Conservation (phyloP, 495 filamentous ascomycete genomes). For the Xylaria intraflava region DNA sequence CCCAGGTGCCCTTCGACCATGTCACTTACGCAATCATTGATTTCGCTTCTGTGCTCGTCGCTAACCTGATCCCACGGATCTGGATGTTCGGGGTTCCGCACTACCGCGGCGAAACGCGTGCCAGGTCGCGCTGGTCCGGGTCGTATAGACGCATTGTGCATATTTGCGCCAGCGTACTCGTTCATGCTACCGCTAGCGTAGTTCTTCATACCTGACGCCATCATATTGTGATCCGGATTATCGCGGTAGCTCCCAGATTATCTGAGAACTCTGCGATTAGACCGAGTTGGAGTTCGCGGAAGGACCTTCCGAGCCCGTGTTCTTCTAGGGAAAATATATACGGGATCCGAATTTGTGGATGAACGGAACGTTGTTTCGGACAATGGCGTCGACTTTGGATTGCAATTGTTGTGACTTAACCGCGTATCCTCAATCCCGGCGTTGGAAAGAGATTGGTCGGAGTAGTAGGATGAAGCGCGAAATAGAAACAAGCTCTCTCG, state of each 20-base stretch:
- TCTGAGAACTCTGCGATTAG: background rate
- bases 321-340: background rate
- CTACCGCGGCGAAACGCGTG: constrained; percentile 25
- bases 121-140: constrained; percentile 20
- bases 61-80: constrained; percentile 46
- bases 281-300: background rate
- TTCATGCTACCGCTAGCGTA: constrained; percentile 25
- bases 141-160: constrained; percentile 21
- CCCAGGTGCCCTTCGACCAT: background rate
- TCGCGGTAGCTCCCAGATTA: background rate
- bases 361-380: too few relatives aligned
- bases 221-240: constrained; percentile 8
- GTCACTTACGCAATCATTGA: constrained; percentile 74
- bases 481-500: background rate
- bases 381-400: background rate
- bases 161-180: constrained; percentile 14
- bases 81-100: constrained; percentile 28
- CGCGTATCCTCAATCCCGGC: background rate
- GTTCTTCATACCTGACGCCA: constrained; percentile 23
- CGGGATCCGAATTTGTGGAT: background rate
- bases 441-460: too few relatives aligned
- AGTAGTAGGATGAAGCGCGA: too few relatives aligned
- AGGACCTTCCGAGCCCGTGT: background rate
- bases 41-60: constrained; percentile 84
- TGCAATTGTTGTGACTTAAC: background rate